Percentiles rank a stretch among this genome's conserved stretches.
These are phyloP conservation scores for Sclerotinia spermophila DNA, from an alignment of 2,329 filamentous ascomycete species.

Conservation along the genomic window DNA sequence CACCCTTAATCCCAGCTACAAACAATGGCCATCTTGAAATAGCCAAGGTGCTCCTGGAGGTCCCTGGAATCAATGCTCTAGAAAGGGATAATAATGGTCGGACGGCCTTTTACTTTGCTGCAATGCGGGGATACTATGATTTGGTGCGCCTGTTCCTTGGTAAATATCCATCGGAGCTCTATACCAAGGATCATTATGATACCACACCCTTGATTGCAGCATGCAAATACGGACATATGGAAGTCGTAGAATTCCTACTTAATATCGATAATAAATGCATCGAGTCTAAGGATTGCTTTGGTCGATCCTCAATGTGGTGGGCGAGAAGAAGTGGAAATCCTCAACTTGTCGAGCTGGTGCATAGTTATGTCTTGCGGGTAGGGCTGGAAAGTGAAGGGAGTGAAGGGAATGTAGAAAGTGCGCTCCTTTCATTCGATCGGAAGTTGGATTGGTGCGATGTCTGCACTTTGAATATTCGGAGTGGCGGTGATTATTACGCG, in stretches of 20 bases:
- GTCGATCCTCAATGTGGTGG: not conserved
- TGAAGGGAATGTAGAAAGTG: not conserved
- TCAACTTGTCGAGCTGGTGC: not conserved
- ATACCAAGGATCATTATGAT: not conserved
- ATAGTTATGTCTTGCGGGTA: not conserved
- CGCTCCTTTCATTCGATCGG: not conserved
- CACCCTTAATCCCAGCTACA: too few relatives aligned
- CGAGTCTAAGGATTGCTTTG: not conserved
- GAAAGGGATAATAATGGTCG: not conserved
- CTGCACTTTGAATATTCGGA: not conserved
- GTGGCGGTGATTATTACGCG: too few relatives aligned
- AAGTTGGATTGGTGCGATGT: not conserved
- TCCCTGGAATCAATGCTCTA: not conserved
- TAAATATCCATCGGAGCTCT: not conserved
- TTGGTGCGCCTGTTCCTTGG: not conserved
- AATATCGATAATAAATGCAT: not conserved
- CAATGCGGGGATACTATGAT: not conserved
- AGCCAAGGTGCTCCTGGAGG: too few relatives aligned
- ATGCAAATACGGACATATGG: not conserved
- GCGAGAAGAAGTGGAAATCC: not conserved
- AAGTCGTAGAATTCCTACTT: not conserved
- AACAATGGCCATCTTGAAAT: too few relatives aligned
- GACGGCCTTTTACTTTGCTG: not conserved
- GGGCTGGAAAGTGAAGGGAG: not conserved
- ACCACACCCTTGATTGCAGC: not conserved